Conservation (phyloP, 768 basidiomycete genomes). For the Pulveroboletus ravenelii region DNA sequence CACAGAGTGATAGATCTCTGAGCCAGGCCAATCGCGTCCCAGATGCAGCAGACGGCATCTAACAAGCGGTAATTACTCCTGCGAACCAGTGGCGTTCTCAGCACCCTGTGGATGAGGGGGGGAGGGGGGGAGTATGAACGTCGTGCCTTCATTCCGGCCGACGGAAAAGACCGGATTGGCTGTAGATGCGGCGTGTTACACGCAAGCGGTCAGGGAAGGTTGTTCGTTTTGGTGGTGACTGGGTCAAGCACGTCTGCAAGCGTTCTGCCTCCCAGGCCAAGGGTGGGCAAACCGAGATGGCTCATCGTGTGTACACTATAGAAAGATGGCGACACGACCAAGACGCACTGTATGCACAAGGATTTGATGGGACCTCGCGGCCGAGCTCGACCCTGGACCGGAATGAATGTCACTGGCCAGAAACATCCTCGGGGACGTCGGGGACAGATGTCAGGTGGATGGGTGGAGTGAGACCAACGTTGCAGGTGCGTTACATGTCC, state of each 20-base stretch:
- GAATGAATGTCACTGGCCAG: constrained; percentile 13
- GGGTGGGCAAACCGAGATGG: not conserved
- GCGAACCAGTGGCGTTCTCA: constrained; percentile 9
- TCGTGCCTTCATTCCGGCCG: constrained; percentile 18
- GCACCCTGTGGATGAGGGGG: constrained; percentile 22
- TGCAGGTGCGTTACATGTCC: too few species aligned
- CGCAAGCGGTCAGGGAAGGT: too few species aligned
- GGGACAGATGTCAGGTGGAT: too few species aligned
- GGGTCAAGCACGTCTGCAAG: not conserved
- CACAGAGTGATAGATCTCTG: not conserved
- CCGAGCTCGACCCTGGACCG: constrained; percentile 5
- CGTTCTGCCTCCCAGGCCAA: not conserved
- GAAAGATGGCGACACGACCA: too few species aligned
- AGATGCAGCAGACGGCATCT: constrained; percentile 8
- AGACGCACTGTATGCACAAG: not conserved
- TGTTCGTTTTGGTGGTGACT: too few species aligned
- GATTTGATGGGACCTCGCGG: not conserved
- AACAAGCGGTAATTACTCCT: constrained; percentile 9
- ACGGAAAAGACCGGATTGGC: not conserved
- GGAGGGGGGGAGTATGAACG: constrained; percentile 24
- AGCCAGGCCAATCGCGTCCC: constrained; percentile 12
- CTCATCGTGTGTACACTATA: too few species aligned
- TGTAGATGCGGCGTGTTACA: not conserved
- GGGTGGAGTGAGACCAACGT: too few species aligned
- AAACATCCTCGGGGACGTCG: constrained; percentile 8